Percentiles rank a stretch among this genome's conserved stretches.
phyloP scores from a whole-genome alignment of 306 rosid genomes.

The Rosa chinensis region DNA sequence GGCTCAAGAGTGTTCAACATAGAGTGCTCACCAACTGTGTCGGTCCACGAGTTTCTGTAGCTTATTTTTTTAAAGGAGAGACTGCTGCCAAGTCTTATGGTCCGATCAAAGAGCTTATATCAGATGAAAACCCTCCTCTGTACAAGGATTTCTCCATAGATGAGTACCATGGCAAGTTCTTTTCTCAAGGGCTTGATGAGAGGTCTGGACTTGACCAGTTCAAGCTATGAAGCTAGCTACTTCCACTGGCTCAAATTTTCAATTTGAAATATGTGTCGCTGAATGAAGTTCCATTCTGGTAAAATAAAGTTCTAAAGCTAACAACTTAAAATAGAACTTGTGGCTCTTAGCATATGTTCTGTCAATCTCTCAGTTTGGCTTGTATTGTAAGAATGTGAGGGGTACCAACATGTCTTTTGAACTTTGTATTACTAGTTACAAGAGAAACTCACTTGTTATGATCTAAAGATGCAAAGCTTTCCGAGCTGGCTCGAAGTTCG shows the following conservation, averaged over 20 bases:
- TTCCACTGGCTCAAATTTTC: background rate
- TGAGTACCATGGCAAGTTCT: constrained; percentile 32
- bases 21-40: constrained; percentile 37
- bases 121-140: constrained; percentile 40
- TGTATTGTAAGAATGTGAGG: too few relatives aligned
- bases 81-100: constrained; percentile 22
- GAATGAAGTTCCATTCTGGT: background rate
- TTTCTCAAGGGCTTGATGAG: constrained; percentile 45
- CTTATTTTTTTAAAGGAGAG: constrained; percentile 32
- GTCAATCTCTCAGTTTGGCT: too few relatives aligned
- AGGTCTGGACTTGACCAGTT: constrained; percentile 36
- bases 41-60: constrained; percentile 45
- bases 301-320: too few relatives aligned
- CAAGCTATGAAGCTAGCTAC: constrained; percentile 13
- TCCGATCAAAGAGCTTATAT: constrained; percentile 45
- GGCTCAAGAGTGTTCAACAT: constrained; percentile 49
- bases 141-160: constrained; percentile 35
- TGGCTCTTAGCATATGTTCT: too few relatives aligned
- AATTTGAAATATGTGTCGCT: background rate
- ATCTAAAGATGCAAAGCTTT: too few relatives aligned
- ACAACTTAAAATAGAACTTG: too few relatives aligned
- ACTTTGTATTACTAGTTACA: too few relatives aligned
- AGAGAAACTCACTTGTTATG: too few relatives aligned
- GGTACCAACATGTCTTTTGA: too few relatives aligned
- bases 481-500: too few relatives aligned